These are phyloP conservation scores for Erodium texanum DNA, from an alignment of 441 rosid species.

Conservation along the genomic window DNA sequence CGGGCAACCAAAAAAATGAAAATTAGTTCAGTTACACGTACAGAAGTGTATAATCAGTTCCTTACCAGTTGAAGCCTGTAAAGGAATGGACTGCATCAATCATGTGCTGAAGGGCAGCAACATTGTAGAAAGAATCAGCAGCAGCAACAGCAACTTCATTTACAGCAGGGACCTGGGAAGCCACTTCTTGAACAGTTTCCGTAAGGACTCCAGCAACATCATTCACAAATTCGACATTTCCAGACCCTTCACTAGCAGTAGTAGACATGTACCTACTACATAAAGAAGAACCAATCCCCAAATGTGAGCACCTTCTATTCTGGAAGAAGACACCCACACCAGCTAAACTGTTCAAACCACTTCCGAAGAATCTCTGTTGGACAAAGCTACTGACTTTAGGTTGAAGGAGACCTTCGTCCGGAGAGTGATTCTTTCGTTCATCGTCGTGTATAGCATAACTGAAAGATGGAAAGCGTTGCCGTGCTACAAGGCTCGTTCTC, in stretches of 20 bases:
- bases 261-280: slow-evolving; percentile 53
- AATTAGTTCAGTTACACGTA: no score
- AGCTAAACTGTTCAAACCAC: slow-evolving; percentile 22
- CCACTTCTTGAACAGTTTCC: slow-evolving; percentile 41
- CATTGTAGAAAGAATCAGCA: slow-evolving; percentile 60
- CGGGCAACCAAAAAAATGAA: no score
- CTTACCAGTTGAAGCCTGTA: slow-evolving; percentile 73
- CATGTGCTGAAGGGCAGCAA: slow-evolving; percentile 54
- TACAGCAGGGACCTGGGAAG: slow-evolving; percentile 44
- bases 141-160: slow-evolving; percentile 83
- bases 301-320: slow-evolving; percentile 21
- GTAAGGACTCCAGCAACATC: slow-evolving; percentile 50
- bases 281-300: slow-evolving; percentile 36
- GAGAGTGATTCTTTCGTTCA: slow-evolving; percentile 26
- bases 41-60: neutral
- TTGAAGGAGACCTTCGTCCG: slow-evolving; percentile 20
- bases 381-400: slow-evolving; percentile 20
- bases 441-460: slow-evolving; percentile 32
- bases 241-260: slow-evolving; percentile 31
- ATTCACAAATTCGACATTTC: slow-evolving; percentile 40
- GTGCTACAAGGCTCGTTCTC: slow-evolving; percentile 35
- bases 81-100: slow-evolving; percentile 54
- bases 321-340: slow-evolving; percentile 20
- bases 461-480: slow-evolving; percentile 17
- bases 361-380: slow-evolving; percentile 34